Evolutionary conservation across 164 flowering plant genomes (phyloP), one percentile per base, ranked within the genome.

Genomic region (Tetrastigma voinierianum): DNA sequence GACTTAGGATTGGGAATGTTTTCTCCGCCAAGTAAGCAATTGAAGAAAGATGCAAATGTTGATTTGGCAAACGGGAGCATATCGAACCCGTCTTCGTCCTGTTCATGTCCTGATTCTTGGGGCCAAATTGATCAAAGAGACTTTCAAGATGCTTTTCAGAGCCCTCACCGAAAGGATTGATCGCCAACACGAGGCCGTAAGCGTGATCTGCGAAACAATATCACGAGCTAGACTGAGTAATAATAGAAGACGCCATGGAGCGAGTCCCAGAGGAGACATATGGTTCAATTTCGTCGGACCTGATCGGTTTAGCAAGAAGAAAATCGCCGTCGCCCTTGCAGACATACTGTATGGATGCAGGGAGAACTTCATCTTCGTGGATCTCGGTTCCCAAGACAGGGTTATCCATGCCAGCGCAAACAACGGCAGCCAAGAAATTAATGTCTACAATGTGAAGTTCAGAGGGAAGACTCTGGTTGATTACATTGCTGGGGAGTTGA

Each of bases 281-380:
- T 96, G 99, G 98, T 69, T 96, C 24, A 79, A 67, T 77, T 84
- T 90, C 60, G 68, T 68, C 10, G 99, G 98, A n/a, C 89, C 87
- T 57, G 96, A 95, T 75, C 68, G 76, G 70, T 67, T 77, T 61
- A 83, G 82, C 10, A 89, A 89, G 76, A 86, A 65, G 80, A 90
- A 70, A 75, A 74, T 82, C 49, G 97, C 93, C 15, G 46, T 74
- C 61, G 89, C 96, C 18, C 86, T 96, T 25, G 89, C 96, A 23
- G 96, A 93, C 72, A 58, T 83, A 57, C 18, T 88, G 12, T 88
- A 72, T 76, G 87, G 91, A 61, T 77, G 86, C 73, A 74, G 57
- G 62, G 81, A 81, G 9, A 80, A 74, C 53, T 46, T 88, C 12
- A 77, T 92, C 12, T 66, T 59, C 62, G 82, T 83, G 12, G 93